Base-by-base conservation (phyloP, 75 land plant genomes). In the Ceratopteris richardii region DNA sequence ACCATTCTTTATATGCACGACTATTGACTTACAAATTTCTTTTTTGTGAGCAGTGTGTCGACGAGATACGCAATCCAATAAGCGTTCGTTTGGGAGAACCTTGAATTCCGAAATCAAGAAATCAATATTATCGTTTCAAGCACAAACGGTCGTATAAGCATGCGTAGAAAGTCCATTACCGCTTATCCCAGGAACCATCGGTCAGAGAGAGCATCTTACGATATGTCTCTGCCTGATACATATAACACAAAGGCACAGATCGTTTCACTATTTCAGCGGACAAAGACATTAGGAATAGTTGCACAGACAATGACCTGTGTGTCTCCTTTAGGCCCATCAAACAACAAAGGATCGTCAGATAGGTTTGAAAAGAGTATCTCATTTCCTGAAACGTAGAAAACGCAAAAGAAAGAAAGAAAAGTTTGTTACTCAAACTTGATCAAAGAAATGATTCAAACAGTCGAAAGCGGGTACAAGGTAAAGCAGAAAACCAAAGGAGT, bases 11-110 rank as follows among this genome's bases (percentile, higher is more conserved):
- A n/a, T n/a, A n/a, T n/a, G n/a, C n/a, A n/a, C n/a, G n/a, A n/a
- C n/a, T n/a, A n/a, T n/a, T n/a, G n/a, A n/a, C 99, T 90, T 82
- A 94, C 99, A 65, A 72, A 95, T 27, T 85, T 55, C 73, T 95
- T 95, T 74, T 90, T 90, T 19, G 69, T 67, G 25, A 83, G 75
- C 31, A 95, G 60, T n/a, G 76, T 84, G 26, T 95, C 99, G 14
- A 85, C 88, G 44, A 86, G 44, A 62, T 95, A 95, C 33, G 77
- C 74, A 25, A 95, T 66, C 96, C 99, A 95, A 26, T 88, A 54
- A 56, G 83, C 77, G 58, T 95, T 95, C 14, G 96, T 90, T 74
- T 80, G 81, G 13, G 81, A 87, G 55, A 82, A 84, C 31, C 99
- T 94, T 64, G 22, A 0, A 60, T 27, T 43, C 21, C 17, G 29